These are phyloP conservation scores for Sarocladium kiliense DNA, from an alignment of 2,329 filamentous ascomycete species.

Conservation along the genomic window DNA sequence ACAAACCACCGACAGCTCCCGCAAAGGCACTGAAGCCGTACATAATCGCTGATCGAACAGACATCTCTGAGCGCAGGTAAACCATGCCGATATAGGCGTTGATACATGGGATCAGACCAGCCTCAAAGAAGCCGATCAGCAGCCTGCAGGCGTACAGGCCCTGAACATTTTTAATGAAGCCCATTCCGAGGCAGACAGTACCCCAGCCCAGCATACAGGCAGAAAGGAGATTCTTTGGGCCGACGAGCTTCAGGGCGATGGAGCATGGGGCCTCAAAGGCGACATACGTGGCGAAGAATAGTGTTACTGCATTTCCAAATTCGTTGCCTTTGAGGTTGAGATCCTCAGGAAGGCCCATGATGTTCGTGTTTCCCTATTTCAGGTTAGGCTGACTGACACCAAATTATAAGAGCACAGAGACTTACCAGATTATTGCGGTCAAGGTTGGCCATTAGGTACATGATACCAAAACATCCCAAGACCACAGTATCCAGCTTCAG, in stretches of 20 bases:
- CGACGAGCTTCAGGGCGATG: conserved; percentile 23
- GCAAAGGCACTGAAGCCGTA: conserved; percentile 35
- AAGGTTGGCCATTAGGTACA: conserved; percentile 26
- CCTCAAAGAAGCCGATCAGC: conserved; percentile 11
- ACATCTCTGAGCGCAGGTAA: conserved; percentile 15
- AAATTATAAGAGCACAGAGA: too few species aligned
- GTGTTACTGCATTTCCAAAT: conserved; percentile 17
- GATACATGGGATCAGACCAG: conserved; percentile 9
- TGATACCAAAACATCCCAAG: conserved; percentile 11
- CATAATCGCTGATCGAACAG: conserved; percentile 27
- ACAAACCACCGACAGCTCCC: conserved; percentile 36
- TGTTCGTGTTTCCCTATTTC: conserved; percentile 18
- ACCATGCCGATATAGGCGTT: conserved; percentile 15
- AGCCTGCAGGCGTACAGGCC: conserved; percentile 7
- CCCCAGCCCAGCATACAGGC: conserved; percentile 16
- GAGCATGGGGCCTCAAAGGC: conserved; percentile 25
- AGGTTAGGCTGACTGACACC: too few species aligned
- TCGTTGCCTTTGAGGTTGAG: conserved; percentile 23
- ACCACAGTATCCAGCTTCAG: neutral
- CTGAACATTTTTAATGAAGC: conserved; percentile 10
- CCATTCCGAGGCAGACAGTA: conserved; percentile 15
- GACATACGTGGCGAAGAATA: conserved; percentile 22
- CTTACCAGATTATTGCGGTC: conserved; percentile 22
- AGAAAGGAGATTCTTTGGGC: conserved; percentile 22
- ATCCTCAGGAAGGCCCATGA: conserved; percentile 24